Base-by-base conservation (phyloP, 495 filamentous ascomycete species). In the Podospora tetraspora region DNA sequence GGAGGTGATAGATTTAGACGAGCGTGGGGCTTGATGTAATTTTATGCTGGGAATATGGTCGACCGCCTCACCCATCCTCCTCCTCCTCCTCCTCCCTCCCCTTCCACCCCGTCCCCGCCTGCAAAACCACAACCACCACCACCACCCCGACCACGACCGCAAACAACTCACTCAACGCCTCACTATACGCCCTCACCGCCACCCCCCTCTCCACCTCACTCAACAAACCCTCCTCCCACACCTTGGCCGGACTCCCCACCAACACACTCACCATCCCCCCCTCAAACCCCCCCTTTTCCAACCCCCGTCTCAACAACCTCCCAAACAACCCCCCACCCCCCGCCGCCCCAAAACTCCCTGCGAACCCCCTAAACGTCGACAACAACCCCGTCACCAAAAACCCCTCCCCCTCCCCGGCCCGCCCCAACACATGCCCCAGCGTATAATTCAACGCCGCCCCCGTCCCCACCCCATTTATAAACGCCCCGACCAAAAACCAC, bases 291-390 rank as follows among this genome's bases (percentile, higher is more conserved):
- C 89, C 88, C 0, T 75, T 73, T 37, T 84, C 81, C 0, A 94
- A 77, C 1, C 80, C 75, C 1, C 62, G 72, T n/a, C 84, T 82
- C 57, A 93, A 73, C 8, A 85, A 79, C 3, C 91, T 84, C 11
- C 82, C 79, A 73, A 93, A 94, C 32, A 92, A 81, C 0, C 91
- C 91, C 1, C 91, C 91, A 8, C 91, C 91, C 22, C 92, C 89
- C 0, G 90, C 88, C 16, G 88, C 89, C 1, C 91, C 91, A 69
- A 93, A 93, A 66, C 84, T 87, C 19, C 89, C 91, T 1, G 90
- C 90, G 67, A 92, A 90, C 10, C 90, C 90, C 0, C 91, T 81
- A 71, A 91, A 91, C 5, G 90, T 93, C 8, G 89, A 84, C 0
- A 93, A 69, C 27, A 94, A 75, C 2, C 89, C 85, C 2, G 86